phyloP scores from a whole-genome alignment of 768 basidiomycete genomes.

The Solioccasus polychromus region DNA sequence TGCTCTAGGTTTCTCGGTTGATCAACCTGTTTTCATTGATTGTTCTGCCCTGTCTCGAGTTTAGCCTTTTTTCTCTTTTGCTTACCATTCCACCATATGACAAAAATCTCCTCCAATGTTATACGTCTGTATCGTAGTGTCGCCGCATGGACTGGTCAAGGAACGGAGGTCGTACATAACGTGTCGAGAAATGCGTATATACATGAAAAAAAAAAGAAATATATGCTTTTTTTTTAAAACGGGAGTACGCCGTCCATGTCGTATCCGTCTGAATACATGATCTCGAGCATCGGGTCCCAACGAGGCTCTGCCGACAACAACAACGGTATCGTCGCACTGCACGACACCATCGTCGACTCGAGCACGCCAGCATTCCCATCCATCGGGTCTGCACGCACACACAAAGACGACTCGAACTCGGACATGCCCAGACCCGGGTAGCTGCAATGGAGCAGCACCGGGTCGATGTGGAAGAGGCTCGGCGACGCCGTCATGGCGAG shows the following conservation, averaged over 20 bases:
- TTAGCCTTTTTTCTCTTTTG: conserved; percentile 1
- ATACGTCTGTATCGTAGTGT: conserved; percentile 32
- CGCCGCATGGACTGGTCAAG: conserved; percentile 19
- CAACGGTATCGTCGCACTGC: too few relatives aligned
- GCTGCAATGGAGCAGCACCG: conserved; percentile 18
- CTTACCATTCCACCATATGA: conserved; percentile 18
- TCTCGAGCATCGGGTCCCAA: too few relatives aligned
- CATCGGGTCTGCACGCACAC: too few relatives aligned
- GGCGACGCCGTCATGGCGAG: too few relatives aligned
- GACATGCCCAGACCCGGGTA: conserved; percentile 6
- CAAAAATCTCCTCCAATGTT: conserved; percentile 25
- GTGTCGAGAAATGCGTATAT: conserved; percentile 1
- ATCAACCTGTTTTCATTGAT: conserved; percentile 19
- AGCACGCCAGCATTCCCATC: too few relatives aligned
- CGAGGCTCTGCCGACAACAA: too few relatives aligned
- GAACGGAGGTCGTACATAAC: conserved; percentile 27
- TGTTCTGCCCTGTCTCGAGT: conserved; percentile 5
- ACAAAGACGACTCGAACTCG: too few relatives aligned
- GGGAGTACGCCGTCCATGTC: too few relatives aligned
- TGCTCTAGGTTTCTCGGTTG: conserved; percentile 20
- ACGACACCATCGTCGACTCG: too few relatives aligned
- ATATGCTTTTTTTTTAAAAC: too few relatives aligned
- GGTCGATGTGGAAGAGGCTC: conserved; percentile 25
- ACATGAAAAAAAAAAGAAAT: too few relatives aligned
- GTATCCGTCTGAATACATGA: too few relatives aligned